These are phyloP conservation scores for Mortierella sp. DNA, from an alignment of 371 early-diverging fungal genomes.

Conservation along the genomic window DNA sequence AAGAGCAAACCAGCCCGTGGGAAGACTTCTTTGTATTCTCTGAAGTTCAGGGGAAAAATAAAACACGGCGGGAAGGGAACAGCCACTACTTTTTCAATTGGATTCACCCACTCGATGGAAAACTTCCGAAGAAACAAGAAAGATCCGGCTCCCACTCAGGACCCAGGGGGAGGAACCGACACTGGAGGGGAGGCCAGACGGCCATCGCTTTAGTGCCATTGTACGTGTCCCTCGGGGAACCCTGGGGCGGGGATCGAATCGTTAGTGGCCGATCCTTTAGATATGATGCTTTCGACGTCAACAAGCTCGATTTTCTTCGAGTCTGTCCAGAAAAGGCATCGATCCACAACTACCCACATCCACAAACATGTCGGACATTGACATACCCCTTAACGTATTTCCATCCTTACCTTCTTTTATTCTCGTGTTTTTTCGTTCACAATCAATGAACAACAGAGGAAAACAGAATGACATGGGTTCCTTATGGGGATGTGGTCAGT, in stretches of 20 bases:
- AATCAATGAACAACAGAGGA: conserved; percentile 1
- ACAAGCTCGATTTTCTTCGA: neutral
- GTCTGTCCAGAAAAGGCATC: neutral
- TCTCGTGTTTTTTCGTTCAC: neutral
- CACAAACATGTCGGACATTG: neutral
- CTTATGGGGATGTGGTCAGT: too few relatives aligned
- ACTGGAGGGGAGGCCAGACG: conserved; percentile 4
- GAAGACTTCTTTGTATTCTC: conserved; percentile 8
- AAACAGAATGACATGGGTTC: neutral
- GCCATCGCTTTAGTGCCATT: neutral
- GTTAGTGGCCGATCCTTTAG: too few relatives aligned
- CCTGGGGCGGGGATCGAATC: conserved; percentile 13
- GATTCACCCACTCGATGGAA: conserved; percentile 8
- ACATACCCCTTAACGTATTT: neutral
- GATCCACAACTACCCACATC: neutral
- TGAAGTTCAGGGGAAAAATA: neutral
- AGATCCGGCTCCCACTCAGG: neutral
- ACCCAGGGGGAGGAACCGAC: neutral
- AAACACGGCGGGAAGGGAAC: conserved; percentile 6
- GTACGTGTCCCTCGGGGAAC: too few relatives aligned
- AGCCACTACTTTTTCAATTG: too few relatives aligned
- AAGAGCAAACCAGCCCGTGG: conserved; percentile 6
- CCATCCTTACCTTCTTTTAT: neutral
- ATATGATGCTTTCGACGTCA: too few relatives aligned
- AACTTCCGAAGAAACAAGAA: conserved; percentile 2